Evolutionary conservation across 2,329 filamentous ascomycete genomes (phyloP).

Genomic region (Hymenoscyphus salicellus): DNA sequence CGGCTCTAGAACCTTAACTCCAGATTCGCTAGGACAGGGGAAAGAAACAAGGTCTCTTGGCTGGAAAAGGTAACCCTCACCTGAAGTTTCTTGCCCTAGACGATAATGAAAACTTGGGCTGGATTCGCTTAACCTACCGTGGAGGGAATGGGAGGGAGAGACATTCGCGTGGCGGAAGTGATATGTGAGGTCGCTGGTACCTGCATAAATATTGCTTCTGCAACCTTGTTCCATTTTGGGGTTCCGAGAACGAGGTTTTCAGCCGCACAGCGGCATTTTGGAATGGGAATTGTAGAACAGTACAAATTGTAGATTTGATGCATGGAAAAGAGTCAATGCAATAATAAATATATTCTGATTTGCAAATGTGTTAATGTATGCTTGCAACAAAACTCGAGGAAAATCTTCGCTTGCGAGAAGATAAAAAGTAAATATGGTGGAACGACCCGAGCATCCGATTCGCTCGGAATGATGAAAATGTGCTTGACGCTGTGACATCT

Average conservation of each 20-base stretch:
- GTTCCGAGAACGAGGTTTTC: neutral
- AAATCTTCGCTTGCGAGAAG: neutral
- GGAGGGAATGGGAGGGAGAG: neutral
- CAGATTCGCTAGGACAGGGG: neutral
- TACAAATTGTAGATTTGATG: neutral
- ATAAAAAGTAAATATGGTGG: neutral
- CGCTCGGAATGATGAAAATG: neutral
- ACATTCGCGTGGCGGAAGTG: neutral
- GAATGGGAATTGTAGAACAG: neutral
- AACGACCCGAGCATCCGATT: neutral
- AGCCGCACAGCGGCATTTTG: neutral
- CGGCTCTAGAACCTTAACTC: neutral
- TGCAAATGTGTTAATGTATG: neutral
- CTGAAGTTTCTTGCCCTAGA: neutral
- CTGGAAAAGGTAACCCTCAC: neutral
- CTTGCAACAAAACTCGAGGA: neutral
- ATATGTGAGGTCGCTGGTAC: neutral
- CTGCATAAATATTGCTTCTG: slow-evolving; percentile 1
- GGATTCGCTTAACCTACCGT: no score
- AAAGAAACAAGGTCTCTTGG: neutral
- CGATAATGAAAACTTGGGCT: no score
- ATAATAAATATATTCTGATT: neutral
- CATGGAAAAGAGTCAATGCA: neutral
- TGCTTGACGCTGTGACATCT: neutral
- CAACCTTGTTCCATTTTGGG: neutral